These are phyloP conservation scores for Lagenaria siceraria DNA, from an alignment of 306 rosid species.

Conservation along the genomic window DNA sequence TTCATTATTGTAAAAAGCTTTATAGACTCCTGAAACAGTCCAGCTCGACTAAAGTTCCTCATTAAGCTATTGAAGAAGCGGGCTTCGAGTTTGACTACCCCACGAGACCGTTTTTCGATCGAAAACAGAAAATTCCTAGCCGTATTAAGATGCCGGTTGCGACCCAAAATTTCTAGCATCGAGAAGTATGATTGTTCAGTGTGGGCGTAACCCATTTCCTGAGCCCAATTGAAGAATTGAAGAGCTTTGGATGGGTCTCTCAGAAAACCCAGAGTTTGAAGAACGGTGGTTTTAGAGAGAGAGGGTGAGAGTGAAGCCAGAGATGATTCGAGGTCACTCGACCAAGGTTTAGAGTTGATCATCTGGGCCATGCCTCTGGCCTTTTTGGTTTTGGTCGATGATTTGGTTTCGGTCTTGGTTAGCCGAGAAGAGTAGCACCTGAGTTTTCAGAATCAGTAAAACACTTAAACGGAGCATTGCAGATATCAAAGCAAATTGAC, in stretches of 20 bases:
- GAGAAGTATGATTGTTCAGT: slow-evolving; percentile 35
- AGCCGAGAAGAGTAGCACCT: slow-evolving; percentile 26
- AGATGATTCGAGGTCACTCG: slow-evolving; percentile 25
- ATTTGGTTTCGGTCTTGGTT: slow-evolving; percentile 23
- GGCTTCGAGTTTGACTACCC: slow-evolving; percentile 53
- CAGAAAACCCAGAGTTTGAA: slow-evolving; percentile 46
- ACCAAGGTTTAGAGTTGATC: slow-evolving; percentile 45
- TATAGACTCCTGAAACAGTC: slow-evolving; percentile 60
- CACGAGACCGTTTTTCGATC: slow-evolving; percentile 44
- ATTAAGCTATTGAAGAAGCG: slow-evolving; percentile 65
- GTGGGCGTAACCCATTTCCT: slow-evolving; percentile 48
- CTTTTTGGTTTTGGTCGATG: slow-evolving; percentile 25
- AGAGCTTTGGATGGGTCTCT: slow-evolving; percentile 38
- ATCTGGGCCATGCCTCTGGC: slow-evolving; percentile 38
- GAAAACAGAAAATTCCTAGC: slow-evolving; percentile 71
- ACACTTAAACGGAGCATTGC: neutral
- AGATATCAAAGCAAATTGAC: neutral
- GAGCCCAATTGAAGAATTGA: slow-evolving; percentile 50
- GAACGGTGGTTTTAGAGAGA: slow-evolving; percentile 48
- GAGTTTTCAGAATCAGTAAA: slow-evolving; percentile 10
- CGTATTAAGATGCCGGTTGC: slow-evolving; percentile 39
- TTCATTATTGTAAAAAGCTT: slow-evolving; percentile 59
- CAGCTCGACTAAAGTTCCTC: slow-evolving; percentile 54
- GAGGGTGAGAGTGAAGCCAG: slow-evolving; percentile 30
- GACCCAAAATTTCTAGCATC: slow-evolving; percentile 51